Evolutionary conservation across 768 basidiomycete genomes (phyloP), one percentile per base, ranked within the genome.

Genomic region (Tylopilus vinaceipallidus): DNA sequence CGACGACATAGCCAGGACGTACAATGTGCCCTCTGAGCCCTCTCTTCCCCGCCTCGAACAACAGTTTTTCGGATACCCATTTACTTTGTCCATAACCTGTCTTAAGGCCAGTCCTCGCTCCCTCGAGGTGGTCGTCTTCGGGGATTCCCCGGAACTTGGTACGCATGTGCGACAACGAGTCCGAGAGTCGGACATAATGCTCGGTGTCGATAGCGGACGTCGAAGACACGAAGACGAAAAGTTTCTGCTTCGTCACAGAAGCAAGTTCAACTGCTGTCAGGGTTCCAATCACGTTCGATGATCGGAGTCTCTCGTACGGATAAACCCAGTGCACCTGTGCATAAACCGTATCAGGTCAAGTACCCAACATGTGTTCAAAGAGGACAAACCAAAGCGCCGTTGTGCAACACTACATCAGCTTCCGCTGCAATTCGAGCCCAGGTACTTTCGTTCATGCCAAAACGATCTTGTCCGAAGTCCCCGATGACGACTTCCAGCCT

Each of bases 81-180:
- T 99, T 99, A 30, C 83, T 86, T 73, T 99, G 97, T 6, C 95
- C 94, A 67, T 99, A 99, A 0, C 97, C 97, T 0, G 90, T 90
- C 67, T 88, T 88, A 44, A 98, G 75, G 1, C 80, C 74, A 0
- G 66, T 67, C 54, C 82, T 78, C 1, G 93, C 90, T 6, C 88
- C 93, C 61, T 95, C 93, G 17, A 98, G 79, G 57, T 94, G 82
- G 60, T 99, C 95, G 44, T 70, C 74, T 65, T 99, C 97, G 1
- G 89, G 84, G 27, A 99, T 76, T 39, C 95, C 95, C 16, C 76
- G 76, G 29, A 74, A 75, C 13, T 70, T 61, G 4, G 71, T 69
- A 4, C 62, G 53, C 24, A 68, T 58, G 6, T 73, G 66, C 6
- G 78, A 66, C 34, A 86, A 59, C 5, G 82, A 77, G 53, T 97